These are phyloP conservation scores for Blastocystis sp. DNA, from an alignment of 352 stramenopile species.

Conservation along the genomic window DNA sequence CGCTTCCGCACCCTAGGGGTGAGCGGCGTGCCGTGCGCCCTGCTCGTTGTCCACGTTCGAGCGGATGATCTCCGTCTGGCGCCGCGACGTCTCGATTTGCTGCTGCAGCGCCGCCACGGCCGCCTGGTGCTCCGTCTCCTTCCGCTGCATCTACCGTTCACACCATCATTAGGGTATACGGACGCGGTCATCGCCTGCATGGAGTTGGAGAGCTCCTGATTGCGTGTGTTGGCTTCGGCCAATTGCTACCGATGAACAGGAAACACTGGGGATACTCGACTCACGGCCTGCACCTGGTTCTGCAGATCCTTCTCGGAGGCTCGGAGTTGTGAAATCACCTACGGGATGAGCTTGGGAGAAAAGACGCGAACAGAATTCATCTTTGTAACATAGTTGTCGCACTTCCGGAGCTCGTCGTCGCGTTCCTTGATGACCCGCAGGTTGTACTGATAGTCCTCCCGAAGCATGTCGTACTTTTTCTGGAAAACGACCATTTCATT, in stretches of 20 bases:
- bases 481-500: slow-evolving; percentile 67
- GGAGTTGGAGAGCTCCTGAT: neutral
- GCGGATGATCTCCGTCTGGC: slow-evolving; percentile 47
- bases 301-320: slow-evolving; percentile 38
- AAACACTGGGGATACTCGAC: neutral
- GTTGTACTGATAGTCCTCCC: slow-evolving; percentile 60
- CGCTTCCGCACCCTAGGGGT: slow-evolving; percentile 14
- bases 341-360: neutral
- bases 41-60: slow-evolving; percentile 46
- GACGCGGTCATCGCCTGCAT: neutral
- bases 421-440: slow-evolving; percentile 64
- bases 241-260: slow-evolving; percentile 21
- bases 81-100: slow-evolving; percentile 26
- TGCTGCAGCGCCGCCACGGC: slow-evolving; percentile 17
- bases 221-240: neutral
- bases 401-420: slow-evolving; percentile 59
- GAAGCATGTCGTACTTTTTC: slow-evolving; percentile 66
- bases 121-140: slow-evolving; percentile 22
- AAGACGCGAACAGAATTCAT: neutral
- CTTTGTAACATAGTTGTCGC: slow-evolving; percentile 18
- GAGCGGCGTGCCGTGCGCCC: neutral
- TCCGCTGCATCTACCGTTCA: slow-evolving; percentile 9
- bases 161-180: neutral
- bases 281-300: slow-evolving; percentile 18
- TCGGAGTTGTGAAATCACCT: slow-evolving; percentile 3